Evolutionary conservation across 176 grass and related monocot species (phyloP).

Genomic region (Musa itinerans): DNA sequence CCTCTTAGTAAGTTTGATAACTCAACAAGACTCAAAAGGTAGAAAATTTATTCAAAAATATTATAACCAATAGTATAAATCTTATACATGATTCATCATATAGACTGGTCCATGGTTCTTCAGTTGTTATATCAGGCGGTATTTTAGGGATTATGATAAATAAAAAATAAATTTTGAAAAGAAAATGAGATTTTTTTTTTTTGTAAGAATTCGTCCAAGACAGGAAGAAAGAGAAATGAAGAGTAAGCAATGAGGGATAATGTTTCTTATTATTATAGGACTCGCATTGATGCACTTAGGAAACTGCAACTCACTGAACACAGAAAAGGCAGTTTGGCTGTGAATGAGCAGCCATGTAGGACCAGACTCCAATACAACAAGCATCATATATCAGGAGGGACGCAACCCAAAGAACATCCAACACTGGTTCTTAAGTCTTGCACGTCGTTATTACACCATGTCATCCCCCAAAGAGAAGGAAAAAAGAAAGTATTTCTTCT

Average conservation of each 20-base stretch:
- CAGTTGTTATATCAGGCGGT: no score
- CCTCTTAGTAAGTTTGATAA: no score
- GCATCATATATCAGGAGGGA: not conserved
- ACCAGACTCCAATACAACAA: not conserved
- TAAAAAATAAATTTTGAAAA: no score
- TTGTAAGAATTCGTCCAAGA: no score
- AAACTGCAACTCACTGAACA: not conserved
- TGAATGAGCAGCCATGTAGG: not conserved
- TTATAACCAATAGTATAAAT: no score
- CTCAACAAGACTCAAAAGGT: no score
- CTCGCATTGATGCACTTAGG: not conserved
- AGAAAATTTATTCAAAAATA: no score
- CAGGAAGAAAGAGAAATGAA: no score
- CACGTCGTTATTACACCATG: not conserved
- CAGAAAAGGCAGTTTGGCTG: constrained; percentile 6
- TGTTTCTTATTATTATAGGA: not conserved
- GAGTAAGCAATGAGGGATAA: not conserved
- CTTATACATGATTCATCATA: no score
- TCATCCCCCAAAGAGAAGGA: constrained; percentile 11
- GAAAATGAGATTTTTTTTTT: no score
- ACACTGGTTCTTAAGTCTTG: constrained; percentile 14
- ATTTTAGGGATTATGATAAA: no score
- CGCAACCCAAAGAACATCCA: constrained; percentile 14
- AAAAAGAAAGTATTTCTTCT: constrained; percentile 4
- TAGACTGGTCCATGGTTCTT: no score